Evolutionary conservation across 1,284 basidiomycete genomes (phyloP).

Genomic region (Ganoderma multipileum): DNA sequence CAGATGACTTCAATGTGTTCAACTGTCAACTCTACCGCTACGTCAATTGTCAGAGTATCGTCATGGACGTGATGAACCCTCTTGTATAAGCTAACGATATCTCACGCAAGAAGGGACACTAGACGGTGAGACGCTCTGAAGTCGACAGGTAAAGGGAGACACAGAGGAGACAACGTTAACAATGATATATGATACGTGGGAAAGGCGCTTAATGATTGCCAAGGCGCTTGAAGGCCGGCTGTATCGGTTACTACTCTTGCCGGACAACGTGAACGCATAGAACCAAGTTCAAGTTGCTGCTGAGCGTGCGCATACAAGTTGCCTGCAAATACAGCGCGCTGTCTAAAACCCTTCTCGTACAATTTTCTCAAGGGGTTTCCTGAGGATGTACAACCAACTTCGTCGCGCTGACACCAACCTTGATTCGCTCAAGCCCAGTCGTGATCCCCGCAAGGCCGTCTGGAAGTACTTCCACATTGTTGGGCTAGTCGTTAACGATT

Average conservation of each 20-base stretch:
- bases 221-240: no score
- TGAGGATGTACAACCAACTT: conserved; percentile 59
- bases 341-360: background rate
- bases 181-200: no score
- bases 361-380: conserved; percentile 40
- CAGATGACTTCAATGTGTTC: background rate
- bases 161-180: no score
- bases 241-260: no score
- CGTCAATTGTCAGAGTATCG: background rate
- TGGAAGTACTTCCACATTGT: conserved; percentile 48
- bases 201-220: no score
- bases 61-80: background rate
- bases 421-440: conserved; percentile 50
- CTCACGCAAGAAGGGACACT: background rate
- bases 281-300: no score
- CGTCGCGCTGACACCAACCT: conserved; percentile 49
- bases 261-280: no score
- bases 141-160: background rate
- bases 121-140: background rate
- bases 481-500: conserved; percentile 24
- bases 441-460: conserved; percentile 53
- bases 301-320: no score
- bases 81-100: background rate
- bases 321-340: no score
- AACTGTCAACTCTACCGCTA: background rate